phyloP scores from a whole-genome alignment of 2,329 filamentous ascomycete genomes.

The Penicillium sp. region DNA sequence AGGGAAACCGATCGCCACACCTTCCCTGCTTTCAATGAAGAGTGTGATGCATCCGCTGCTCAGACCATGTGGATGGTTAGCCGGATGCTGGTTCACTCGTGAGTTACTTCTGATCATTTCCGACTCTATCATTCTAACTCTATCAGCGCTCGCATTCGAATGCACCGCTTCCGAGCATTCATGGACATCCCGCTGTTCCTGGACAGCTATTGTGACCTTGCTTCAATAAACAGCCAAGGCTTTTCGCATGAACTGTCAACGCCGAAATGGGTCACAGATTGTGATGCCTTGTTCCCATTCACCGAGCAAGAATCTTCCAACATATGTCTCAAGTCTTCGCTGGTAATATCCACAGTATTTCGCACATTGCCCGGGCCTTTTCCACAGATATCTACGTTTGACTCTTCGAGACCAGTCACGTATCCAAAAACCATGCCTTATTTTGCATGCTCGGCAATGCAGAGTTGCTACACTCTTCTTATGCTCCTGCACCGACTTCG shows the following conservation, averaged over 20 bases:
- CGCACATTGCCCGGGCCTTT: constrained; percentile 18
- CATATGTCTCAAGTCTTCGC: constrained; percentile 28
- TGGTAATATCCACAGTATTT: constrained; percentile 20
- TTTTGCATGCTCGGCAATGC: constrained; percentile 26
- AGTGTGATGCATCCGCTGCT: constrained; percentile 16
- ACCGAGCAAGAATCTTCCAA: constrained; percentile 25
- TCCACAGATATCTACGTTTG: constrained; percentile 3
- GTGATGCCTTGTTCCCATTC: constrained; percentile 24
- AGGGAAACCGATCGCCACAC: constrained; percentile 18
- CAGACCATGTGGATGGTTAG: constrained; percentile 21
- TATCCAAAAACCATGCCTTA: constrained; percentile 24
- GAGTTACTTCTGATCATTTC: not conserved
- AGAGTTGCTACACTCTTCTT: constrained; percentile 24
- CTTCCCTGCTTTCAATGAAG: constrained; percentile 12
- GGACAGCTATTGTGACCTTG: constrained; percentile 25
- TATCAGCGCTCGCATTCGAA: constrained; percentile 21
- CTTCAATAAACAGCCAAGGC: constrained; percentile 18
- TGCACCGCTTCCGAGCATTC: constrained; percentile 29
- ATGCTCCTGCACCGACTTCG: constrained; percentile 27
- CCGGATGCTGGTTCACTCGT: constrained; percentile 22
- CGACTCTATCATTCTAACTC: not conserved
- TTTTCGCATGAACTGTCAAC: constrained; percentile 3
- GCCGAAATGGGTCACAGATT: constrained; percentile 7
- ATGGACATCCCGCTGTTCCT: constrained; percentile 28
- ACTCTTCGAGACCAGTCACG: not conserved